Conservation (phyloP, 176 grass and related monocot species). For the Paspalum notatum region DNA sequence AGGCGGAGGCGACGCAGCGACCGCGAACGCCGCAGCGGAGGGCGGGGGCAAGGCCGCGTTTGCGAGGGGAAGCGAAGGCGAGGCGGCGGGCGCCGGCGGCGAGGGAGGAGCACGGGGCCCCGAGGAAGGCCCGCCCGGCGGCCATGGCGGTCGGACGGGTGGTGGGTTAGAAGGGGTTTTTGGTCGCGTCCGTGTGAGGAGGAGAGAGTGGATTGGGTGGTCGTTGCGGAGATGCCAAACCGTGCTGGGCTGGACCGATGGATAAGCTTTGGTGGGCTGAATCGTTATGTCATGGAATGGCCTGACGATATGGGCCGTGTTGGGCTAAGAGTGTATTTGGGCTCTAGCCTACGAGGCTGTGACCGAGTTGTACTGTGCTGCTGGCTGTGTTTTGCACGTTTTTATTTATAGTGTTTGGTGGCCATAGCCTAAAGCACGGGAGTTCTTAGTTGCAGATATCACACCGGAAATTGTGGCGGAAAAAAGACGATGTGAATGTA, state of each 20-base stretch:
- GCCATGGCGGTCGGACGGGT: constrained; percentile 58
- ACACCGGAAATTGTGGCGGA: no score
- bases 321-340: no score
- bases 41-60: constrained; percentile 1
- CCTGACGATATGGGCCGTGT: no score
- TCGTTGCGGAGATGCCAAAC: not conserved
- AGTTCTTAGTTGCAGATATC: no score
- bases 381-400: no score
- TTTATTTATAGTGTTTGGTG: no score
- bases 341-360: no score
- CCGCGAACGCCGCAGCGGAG: constrained; percentile 26
- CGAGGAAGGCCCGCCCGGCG: constrained; percentile 75
- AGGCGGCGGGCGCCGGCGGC: constrained; percentile 41
- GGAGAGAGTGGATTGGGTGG: not conserved
- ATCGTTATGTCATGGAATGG: not conserved
- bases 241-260: constrained; percentile 26
- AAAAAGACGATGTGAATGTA: no score
- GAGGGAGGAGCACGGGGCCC: constrained; percentile 53
- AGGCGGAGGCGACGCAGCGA: constrained; percentile 39
- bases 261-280: not conserved
- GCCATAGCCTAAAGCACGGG: no score
- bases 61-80: constrained; percentile 19
- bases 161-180: constrained; percentile 39
- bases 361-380: no score
- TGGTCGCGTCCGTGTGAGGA: constrained; percentile 35